Base-by-base conservation (phyloP, 768 basidiomycete species). In the Gelatoporia subvermispora region DNA sequence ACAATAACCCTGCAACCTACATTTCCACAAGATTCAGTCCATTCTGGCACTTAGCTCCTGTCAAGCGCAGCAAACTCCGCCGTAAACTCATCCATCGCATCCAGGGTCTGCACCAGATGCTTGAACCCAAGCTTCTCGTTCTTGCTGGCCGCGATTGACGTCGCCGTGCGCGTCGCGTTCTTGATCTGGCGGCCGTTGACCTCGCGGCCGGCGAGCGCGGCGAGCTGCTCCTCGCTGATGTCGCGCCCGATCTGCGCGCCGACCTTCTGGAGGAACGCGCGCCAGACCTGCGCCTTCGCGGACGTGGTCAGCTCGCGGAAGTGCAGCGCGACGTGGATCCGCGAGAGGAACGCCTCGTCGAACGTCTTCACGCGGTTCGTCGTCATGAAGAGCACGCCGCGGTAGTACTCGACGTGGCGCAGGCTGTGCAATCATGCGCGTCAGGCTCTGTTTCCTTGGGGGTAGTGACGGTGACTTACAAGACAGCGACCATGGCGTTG, bases 401-500 rank as follows among this genome's bases (percentile, higher is more conserved):
- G 60, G 60, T 65, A 69, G 45, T 61, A 57, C 34, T 15, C 36
- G 17, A 22, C 13, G 40, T n/a, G 13, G 31, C 21, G 20, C 2
- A 39, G 43, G 24, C 3, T 24, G 16, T 36, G 39, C 42, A n/a
- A 35, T 1, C 13, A 31, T n/a, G 8, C 41, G 22, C 20, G 37
- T 20, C 17, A 5, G 34, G 17, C 2, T 2, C 24, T 13, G 35
- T 9, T 9, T 16, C 11, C 24, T 13, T 20, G 17, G 15, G 4
- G 16, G 10, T 1, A 16, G 38, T 25, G 13, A 20, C 1, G n/a
- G 51, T 37, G 34, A 61, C 60, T 61, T 60, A 1, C 48, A 64
- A 85, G 11, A 84, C 82, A 3, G 82, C 82, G 5, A 87, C 82
- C 76, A 85, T 82, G 1, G 83, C 83, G 54, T 85, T 87, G 10